phyloP scores from a whole-genome alignment of 2,329 filamentous ascomycete genomes.

The Penicillium olsonii region DNA sequence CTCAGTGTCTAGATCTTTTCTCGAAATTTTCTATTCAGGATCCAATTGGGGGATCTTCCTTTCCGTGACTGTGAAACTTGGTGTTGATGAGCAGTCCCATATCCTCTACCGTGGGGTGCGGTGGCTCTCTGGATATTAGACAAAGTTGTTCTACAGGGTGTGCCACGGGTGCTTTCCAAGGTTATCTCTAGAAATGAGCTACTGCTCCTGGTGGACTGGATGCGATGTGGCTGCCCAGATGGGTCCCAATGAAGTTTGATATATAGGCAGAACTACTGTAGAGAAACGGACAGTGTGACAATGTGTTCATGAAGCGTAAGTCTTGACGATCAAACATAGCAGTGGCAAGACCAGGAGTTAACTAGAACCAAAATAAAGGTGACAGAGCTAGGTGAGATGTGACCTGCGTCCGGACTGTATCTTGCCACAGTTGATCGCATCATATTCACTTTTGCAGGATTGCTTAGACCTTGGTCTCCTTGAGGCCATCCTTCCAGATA shows the following conservation, averaged over 20 bases:
- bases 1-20: background rate
- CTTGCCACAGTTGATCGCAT: constrained; percentile 20
- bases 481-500: constrained; percentile 93
- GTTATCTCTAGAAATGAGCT: too few species aligned
- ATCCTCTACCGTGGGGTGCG: too few species aligned
- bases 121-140: too few species aligned
- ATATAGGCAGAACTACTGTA: background rate
- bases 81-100: too few species aligned
- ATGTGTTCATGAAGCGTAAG: constrained; percentile 41
- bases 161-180: too few species aligned
- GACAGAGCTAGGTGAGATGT: constrained; percentile 19
- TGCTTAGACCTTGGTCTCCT: constrained; percentile 83
- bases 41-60: too few species aligned
- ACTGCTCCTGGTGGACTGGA: too few species aligned
- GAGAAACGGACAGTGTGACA: constrained; percentile 19
- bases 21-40: too few species aligned
- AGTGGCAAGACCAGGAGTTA: constrained; percentile 31
- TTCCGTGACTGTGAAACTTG: too few species aligned
- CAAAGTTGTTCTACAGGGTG: too few species aligned
- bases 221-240: too few species aligned
- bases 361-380: constrained; percentile 20
- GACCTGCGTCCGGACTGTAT: constrained; percentile 14
- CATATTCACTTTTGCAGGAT: constrained; percentile 26
- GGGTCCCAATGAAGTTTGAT: background rate
- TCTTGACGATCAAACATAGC: constrained; percentile 30